Base-by-base conservation (phyloP, 306 rosid genomes). In the Oxytropis ochrocephala region DNA sequence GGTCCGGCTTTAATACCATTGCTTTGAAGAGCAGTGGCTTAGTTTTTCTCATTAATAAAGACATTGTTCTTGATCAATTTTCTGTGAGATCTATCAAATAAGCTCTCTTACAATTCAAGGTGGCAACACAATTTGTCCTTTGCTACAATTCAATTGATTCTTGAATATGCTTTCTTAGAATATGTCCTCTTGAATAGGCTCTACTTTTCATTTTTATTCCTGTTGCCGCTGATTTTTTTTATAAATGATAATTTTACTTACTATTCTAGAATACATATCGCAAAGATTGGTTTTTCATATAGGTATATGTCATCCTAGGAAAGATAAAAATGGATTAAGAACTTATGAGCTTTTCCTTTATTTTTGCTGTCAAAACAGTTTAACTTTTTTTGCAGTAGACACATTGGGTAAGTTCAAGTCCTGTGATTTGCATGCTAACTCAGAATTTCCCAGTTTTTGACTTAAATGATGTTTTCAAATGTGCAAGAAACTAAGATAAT, bases 401-500 rank as follows among this genome's bases (percentile, higher is more conserved):
- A 19, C 7, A 5, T 35, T 36, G 50, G 21, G 64, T 13, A 13
- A 24, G 54, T 49, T 64, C 32, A 46, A 21, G 60, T 62, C 54
- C 10, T 33, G 4, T 53, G 57, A 42, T 43, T 59, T 58, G 39
- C 64, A 36, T 61, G 62, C 63, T 55, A 72, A 62, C 65, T 63
- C 8, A 3, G 8, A 46, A 8, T 12, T 42, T 64, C 54, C 50
- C 11, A 6, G 3, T 43, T 43, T 14, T 7, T 43, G 57, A 18
- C 14, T 41, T 46, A 12, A 30, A n/a, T 33, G 70, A 16, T 66
- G 24, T 58, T 27, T 70, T 50, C 56, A 51, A 42, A 54, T 38
- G 11, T 72, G 63, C 60, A 12, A 44, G 44, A 53, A 71, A 56
- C 35, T 65, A 50, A 68, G 73, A 54, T 70, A 30, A 35, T 52